These are phyloP conservation scores for Phialophora macrospora DNA, from an alignment of 2,329 filamentous ascomycete genomes.

Conservation along the genomic window DNA sequence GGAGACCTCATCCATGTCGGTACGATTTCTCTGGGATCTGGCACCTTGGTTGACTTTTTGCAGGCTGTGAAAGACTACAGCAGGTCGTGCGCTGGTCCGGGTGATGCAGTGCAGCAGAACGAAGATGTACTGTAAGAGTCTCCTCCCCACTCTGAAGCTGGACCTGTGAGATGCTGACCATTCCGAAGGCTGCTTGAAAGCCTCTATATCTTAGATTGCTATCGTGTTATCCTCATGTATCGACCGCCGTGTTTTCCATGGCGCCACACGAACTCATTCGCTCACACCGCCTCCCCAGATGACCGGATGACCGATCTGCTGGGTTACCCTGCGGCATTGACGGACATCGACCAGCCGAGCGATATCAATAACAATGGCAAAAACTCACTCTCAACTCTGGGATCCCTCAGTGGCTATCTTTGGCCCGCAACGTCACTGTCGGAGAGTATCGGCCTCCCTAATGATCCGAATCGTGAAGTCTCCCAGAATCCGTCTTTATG, in stretches of 20 bases:
- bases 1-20: slow-evolving; percentile 22
- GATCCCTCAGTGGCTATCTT: not conserved
- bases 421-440: not conserved
- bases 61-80: slow-evolving; percentile 29
- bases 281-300: not conserved
- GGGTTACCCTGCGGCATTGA: slow-evolving; percentile 1
- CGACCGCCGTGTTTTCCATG: slow-evolving; percentile 21
- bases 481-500: slow-evolving; percentile 1
- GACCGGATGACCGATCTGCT: slow-evolving; percentile 8
- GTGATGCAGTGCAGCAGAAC: slow-evolving; percentile 9
- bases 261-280: slow-evolving; percentile 21
- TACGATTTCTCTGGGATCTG: not conserved
- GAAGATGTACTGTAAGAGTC: slow-evolving; percentile 18
- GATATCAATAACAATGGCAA: not conserved
- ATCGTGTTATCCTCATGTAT: slow-evolving; percentile 26
- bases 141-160: not conserved
- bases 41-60: not conserved
- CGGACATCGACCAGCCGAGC: not conserved
- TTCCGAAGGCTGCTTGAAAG: slow-evolving; percentile 21
- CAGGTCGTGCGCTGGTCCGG: slow-evolving; percentile 3
- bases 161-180: not conserved
- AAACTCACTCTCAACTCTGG: not conserved
- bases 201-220: slow-evolving; percentile 29
- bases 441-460: not conserved
- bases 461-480: not conserved